Base-by-base conservation (phyloP, 345 rosid genomes). In the Sapria himalayana region DNA sequence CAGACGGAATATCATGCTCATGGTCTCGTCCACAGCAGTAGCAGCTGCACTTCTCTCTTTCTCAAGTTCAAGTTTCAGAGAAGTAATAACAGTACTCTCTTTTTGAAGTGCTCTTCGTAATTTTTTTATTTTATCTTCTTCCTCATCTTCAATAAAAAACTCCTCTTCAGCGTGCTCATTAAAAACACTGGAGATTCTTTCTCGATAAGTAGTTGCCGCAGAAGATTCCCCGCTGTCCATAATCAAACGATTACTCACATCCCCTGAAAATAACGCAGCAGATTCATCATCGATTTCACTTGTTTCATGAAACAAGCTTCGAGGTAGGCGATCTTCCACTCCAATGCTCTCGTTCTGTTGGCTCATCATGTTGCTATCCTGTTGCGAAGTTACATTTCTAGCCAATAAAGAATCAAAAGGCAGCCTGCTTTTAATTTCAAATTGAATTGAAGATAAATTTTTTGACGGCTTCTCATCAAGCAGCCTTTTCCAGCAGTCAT, bases 11-110 rank as follows among this genome's bases (percentile, higher is more conserved):
- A 89, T 76, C 98, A 89, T 79, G 50, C 93, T 80, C 85, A 82
- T 70, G 40, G 93, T 77, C 67, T 82, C 98, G 57, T 89, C 94
- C 43, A 85, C 73, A 36, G 91, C 91, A 24, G 73, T 58, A 16
- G 91, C 74, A 42, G 94, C 72, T 22, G 93, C 89, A 42, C 64
- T 65, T 61, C 94, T 74, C 64, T 89, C 98, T 51, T 82, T 59
- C 48, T 78, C 93, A 12, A 82, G 62, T 49, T 89, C 94, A 20
- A 55, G 39, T 38, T 42, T 47, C 51, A 89, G 48, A 22, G 69
- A 69, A 53, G 74, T 39, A 43, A 44, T 38, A 11, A 65, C 63
- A 25, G 64, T 47, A 25, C 60, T 66, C 55, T 66, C 91, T 45
- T 69, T 64, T 43, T 74, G 63, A 41, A 78, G 65, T 31, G 67